Evolutionary conservation across 2,329 filamentous ascomycete genomes (phyloP), one percentile per base, ranked within the genome.

Genomic region (Xylaria sp.): DNA sequence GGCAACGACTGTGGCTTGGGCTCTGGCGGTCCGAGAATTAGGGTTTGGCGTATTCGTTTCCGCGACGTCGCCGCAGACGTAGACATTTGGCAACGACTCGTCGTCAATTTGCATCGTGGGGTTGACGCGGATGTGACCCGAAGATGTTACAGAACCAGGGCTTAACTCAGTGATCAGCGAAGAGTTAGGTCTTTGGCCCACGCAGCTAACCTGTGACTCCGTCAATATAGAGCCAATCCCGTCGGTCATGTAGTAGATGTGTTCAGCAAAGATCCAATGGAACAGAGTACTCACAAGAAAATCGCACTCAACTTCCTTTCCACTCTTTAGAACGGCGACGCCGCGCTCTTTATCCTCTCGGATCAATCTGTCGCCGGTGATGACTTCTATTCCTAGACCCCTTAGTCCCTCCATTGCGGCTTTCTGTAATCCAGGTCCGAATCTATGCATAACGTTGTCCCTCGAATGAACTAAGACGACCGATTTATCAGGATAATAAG

Each of bases 11-110:
- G 81, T 79, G 2, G 85, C 86, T 73, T 91, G 89, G 12, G 82
- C 80, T 54, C 82, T 81, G 0, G 86, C 87, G 0, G 87, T 84
- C 10, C 88, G 82, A 0, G 85, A 87, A 74, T 89, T 90, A 6
- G 85, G 85, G 52, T 84, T 85, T 44, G 80, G 78, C 0, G 81
- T 81, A 0, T 83, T 82, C 0, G 84, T 84, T 31, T 87, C 86
- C 3, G 88, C 85, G 4, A 92, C 87, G 70, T 92, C 90, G 20
- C 90, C 90, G n/a, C 88, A 85, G 1, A 86, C 87, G 73, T 89
- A 92, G 1, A 91, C 81, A 69, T 88, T 84, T 1, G 83, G 81
- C 9, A 85, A 80, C 0, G 70, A 67, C 1, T 82, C 78, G 72
- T 87, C 85, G 8, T 78, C 74, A 15, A 92, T 80, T 69, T 91